These are phyloP conservation scores for Cystobasidiaceae sp. DNA, from an alignment of 1,284 basidiomycete genomes.

Conservation along the genomic window DNA sequence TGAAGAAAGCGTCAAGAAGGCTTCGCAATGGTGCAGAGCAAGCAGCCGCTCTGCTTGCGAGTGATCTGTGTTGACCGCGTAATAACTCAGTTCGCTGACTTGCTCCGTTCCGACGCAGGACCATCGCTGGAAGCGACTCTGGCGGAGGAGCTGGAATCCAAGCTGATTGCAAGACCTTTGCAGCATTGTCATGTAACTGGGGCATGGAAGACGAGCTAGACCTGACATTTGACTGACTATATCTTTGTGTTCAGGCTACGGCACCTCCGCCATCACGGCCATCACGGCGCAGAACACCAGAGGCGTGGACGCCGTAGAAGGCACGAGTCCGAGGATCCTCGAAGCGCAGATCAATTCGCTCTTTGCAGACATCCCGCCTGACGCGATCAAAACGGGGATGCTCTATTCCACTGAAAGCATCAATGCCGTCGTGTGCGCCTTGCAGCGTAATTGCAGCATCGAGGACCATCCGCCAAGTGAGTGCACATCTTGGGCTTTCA, in stretches of 20 bases:
- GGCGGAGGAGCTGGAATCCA: constrained; percentile 61
- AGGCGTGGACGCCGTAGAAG: constrained; percentile 66
- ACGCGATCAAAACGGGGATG: constrained; percentile 89
- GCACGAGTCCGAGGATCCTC: constrained; percentile 43
- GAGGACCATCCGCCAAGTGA: not conserved
- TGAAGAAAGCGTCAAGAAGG: not conserved
- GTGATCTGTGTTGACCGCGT: not conserved
- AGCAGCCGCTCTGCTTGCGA: constrained; percentile 7
- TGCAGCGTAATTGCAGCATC: constrained; percentile 35
- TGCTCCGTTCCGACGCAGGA: constrained; percentile 41
- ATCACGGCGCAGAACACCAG: constrained; percentile 86
- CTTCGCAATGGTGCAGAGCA: not conserved
- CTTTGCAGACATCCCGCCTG: constrained; percentile 66
- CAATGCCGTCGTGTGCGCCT: constrained; percentile 44
- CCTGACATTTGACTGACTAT: not conserved
- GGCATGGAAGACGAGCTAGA: not conserved
- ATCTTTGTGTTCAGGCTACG: constrained; percentile 54
- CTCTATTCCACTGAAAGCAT: constrained; percentile 52
- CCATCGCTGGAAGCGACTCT: constrained; percentile 80
- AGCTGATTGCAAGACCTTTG: constrained; percentile 67
- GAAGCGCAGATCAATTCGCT: constrained; percentile 62
- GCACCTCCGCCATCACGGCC: constrained; percentile 79
- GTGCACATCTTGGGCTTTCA: not conserved
- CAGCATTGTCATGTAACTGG: constrained; percentile 25
- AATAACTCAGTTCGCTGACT: not conserved